Evolutionary conservation across 495 filamentous ascomycete species (phyloP), one percentile per base, ranked within the genome.

Genomic region (Penicillium maclennaniae): DNA sequence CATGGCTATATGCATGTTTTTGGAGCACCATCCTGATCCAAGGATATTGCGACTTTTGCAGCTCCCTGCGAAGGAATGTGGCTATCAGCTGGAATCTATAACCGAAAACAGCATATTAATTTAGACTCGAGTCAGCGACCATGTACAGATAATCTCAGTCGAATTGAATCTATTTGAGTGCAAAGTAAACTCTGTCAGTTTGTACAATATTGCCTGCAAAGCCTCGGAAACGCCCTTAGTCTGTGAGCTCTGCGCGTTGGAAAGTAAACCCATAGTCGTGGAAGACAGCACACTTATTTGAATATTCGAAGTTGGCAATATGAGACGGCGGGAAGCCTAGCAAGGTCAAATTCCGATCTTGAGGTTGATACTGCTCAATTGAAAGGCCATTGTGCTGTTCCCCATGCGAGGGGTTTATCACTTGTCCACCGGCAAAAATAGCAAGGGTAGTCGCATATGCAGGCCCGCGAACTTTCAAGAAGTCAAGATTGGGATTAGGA

Each of bases 1-100:
- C 47, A 53, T 63, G 9, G 72, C 76, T 10, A 79, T 80, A 47
- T 76, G 74, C 54, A 70, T 67, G 59, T 77, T 70, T 47, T 54
- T 80, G 38, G 68, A 72, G 34, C 38, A 56, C 23, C 65, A 52
- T 43, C 47, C 51, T 6, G 52, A 73, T 42, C 47, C 60, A 0
- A 46, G 53, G 17, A 45, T 73, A 27, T 45, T 58, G 36, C 41
- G 39, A 10, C 41, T 69, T 55, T 15, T 70, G 37, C 51, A 49
- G 16, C 64, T 67, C 63, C 72, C 95, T 47, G 90, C 91, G 1
- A 83, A 86, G 66, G 77, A 84, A 12, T 84, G 95, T 49, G 91
- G 91, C 23, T 91, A 92, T 49, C 84, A 91, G 64, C 58, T 95
- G 77, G 1, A 6, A 23, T 19, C 9, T n/a, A 16, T n/a, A 23